These are phyloP conservation scores for Thermoascus crustaceus DNA, from an alignment of 2,329 filamentous ascomycete species.

Conservation along the genomic window DNA sequence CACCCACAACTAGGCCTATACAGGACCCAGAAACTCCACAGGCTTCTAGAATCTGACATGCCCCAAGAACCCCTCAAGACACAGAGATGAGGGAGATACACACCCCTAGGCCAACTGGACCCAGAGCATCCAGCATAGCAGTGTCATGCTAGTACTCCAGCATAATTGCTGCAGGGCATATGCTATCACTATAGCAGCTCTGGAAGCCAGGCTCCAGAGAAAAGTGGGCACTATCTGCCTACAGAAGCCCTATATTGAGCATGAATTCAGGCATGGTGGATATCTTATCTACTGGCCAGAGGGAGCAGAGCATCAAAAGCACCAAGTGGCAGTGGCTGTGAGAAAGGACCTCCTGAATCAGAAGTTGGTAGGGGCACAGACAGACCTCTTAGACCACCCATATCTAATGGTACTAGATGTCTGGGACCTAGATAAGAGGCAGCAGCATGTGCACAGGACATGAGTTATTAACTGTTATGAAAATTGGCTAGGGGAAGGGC, in stretches of 20 bases:
- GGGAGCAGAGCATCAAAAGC: not conserved
- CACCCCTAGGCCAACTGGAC: not conserved
- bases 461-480: not conserved
- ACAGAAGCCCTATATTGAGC: not conserved
- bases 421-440: too few relatives aligned
- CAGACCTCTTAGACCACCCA: too few relatives aligned
- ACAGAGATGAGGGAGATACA: not conserved
- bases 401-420: too few relatives aligned
- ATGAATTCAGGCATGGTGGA: not conserved
- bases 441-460: too few relatives aligned
- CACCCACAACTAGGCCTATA: not conserved
- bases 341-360: too few relatives aligned
- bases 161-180: constrained; percentile 1
- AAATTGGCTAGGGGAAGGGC: not conserved
- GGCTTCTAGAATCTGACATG: not conserved
- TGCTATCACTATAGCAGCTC: not conserved
- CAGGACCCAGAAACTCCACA: not conserved
- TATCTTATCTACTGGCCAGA: not conserved
- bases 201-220: not conserved
- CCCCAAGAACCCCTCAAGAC: not conserved
- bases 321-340: too few relatives aligned
- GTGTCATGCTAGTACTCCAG: not conserved
- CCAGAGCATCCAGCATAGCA: not conserved
- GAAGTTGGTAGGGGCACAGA: too few relatives aligned
- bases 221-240: not conserved